Base-by-base conservation (phyloP, 108 stramenopile species). In the Nitzschia sp. region DNA sequence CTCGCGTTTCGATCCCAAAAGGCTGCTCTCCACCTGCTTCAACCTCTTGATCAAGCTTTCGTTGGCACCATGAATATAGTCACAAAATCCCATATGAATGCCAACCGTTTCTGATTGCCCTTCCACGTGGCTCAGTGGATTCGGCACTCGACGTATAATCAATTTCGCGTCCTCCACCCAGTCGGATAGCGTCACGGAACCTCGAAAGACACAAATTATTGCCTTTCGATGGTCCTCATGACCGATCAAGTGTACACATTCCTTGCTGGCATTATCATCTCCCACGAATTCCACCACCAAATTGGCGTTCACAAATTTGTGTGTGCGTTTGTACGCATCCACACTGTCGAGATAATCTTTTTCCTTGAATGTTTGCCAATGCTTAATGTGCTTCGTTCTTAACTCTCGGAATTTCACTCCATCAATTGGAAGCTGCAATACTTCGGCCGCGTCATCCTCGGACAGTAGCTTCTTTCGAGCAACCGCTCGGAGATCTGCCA, bases 201-300 rank as follows among this genome's bases (percentile, higher is more conserved):
- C 89, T 9, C 86, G 77, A 63, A 90, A 90, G 3, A 68, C 35
- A 19, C 87, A 74, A 4, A 72, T 80, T 34, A 90, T 82, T 1
- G 32, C 21, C 1, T 34, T 26, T 2, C 56, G 56, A 3, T 15
- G 32, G 16, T 58, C 32, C 16, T 21, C 21, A 16, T 34, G 17
- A 1, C 56, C 56, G 2, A 58, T 33, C 16, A 33, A 58, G 33
- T 58, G 56, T 28, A 58, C 56, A 34, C 56, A 58, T 58, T 58
- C 56, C 17, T 31, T 34, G 29, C 15, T 6, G 56, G 32, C 33
- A 15, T 58, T 31, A 2, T 58, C 56, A 3, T 58, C 56, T 17
- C 32, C 56, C 6, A 58, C 32, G 5, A 33, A 58, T 6, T 33
- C 16, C 8, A 58, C 21, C 33, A 34, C 32, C 13, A 58, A 16